Conservation (phyloP, 2,329 filamentous ascomycete genomes). For the Cladorrhinum sp. region DNA sequence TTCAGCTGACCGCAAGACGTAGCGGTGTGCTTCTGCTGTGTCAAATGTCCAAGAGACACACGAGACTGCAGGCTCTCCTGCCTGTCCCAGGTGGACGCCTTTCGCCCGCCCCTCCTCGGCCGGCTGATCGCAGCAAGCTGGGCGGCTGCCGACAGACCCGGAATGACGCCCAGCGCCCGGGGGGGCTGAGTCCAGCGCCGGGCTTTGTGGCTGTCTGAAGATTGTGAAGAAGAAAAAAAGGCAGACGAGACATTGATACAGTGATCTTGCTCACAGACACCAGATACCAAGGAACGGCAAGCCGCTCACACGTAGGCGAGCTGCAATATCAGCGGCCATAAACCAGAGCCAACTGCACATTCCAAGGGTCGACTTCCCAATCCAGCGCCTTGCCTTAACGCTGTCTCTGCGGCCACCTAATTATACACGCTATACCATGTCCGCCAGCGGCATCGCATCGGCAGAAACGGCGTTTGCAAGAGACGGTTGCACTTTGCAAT, state of each 20-base stretch:
- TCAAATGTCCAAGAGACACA: background rate
- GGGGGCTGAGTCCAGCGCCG: background rate
- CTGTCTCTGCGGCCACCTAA: slow-evolving; percentile 15
- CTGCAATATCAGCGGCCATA: slow-evolving; percentile 5
- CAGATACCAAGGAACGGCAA: slow-evolving; percentile 5
- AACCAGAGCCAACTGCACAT: background rate
- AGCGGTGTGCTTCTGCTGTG: slow-evolving; percentile 20
- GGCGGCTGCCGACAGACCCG: slow-evolving; percentile 20
- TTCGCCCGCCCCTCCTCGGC: background rate
- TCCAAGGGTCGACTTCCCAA: slow-evolving; percentile 9
- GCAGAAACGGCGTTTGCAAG: background rate
- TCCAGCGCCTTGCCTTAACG: slow-evolving; percentile 15
- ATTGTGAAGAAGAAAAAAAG: background rate
- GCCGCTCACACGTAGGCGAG: slow-evolving; percentile 6
- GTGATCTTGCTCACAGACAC: slow-evolving; percentile 9
- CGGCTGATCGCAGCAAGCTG: slow-evolving; percentile 16
- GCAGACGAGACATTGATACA: slow-evolving; percentile 1
- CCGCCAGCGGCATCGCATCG: background rate
- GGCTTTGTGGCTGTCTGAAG: background rate
- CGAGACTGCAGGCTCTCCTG: background rate
- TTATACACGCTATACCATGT: too few relatives aligned
- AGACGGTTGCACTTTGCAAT: background rate
- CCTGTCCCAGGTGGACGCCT: slow-evolving; percentile 4
- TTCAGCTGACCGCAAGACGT: background rate
- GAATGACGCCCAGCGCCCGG: slow-evolving; percentile 9